Percentiles rank a stretch among this genome's conserved stretches.
phyloP scores from a whole-genome alignment of 345 rosid genomes.

The Theobroma cacao region DNA sequence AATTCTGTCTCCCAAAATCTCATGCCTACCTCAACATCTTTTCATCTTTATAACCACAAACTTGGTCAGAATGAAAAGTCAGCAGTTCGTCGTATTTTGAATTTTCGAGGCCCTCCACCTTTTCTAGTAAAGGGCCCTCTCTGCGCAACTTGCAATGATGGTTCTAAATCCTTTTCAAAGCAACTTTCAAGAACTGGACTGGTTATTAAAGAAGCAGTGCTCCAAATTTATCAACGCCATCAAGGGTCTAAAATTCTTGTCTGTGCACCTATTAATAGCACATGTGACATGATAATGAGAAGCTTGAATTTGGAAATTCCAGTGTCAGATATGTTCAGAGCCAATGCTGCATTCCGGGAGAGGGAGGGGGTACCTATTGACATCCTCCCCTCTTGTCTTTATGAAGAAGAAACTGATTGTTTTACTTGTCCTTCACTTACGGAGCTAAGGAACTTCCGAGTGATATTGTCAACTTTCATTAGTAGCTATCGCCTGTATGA shows the following conservation, averaged over 20 bases:
- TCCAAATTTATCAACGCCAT: slow-evolving; percentile 17
- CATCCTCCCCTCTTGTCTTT: slow-evolving; percentile 29
- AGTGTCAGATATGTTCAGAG: slow-evolving; percentile 26
- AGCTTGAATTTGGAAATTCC: slow-evolving; percentile 30
- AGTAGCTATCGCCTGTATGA: slow-evolving; percentile 30
- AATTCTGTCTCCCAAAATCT: neutral
- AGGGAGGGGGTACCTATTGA: slow-evolving; percentile 24
- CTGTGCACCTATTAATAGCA: slow-evolving; percentile 33
- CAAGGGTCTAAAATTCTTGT: slow-evolving; percentile 21
- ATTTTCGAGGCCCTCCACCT: slow-evolving; percentile 25
- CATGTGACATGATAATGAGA: slow-evolving; percentile 33
- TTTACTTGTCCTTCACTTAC: slow-evolving; percentile 28
- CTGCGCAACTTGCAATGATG: slow-evolving; percentile 4
- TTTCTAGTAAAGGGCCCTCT: slow-evolving; percentile 32
- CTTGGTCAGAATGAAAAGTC: slow-evolving; percentile 15
- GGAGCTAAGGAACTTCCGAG: slow-evolving; percentile 16
- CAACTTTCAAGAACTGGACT: slow-evolving; percentile 27
- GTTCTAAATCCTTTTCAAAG: neutral
- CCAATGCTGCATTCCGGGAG: slow-evolving; percentile 45
- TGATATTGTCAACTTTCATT: slow-evolving; percentile 32
- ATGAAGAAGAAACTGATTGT: slow-evolving; percentile 13
- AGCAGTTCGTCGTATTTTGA: slow-evolving; percentile 21
- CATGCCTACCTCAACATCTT: neutral
- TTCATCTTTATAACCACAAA: neutral
- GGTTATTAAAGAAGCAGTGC: slow-evolving; percentile 23